Evolutionary conservation across 225 moss, liverwort and hornwort species (phyloP), one percentile per base, ranked within the genome.

Genomic region (Ulota crispa): DNA sequence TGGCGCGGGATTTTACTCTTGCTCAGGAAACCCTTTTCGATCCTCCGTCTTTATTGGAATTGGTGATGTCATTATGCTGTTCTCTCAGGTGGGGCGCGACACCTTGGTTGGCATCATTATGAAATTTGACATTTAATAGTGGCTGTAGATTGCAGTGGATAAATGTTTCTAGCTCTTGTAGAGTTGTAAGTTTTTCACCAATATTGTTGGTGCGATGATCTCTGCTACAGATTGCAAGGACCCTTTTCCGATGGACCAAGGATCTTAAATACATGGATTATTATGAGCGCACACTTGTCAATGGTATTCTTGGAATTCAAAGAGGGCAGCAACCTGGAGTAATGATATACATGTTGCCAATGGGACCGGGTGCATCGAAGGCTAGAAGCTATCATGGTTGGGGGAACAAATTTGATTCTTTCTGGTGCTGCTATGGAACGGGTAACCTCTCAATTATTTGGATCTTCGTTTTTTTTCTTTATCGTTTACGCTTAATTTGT

Each of bases 371-470:
- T 59, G 84, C 65, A 60, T 99, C 99, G 11, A 99, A 99, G 85
- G 96, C 96, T 18, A 68, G 70, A 64, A 92, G 94, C 79, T 99
- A 93, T 88, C 99, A 99, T 83, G 99, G 99, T 56, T 99, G 99
- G 99, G 99, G 99, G 5, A 92, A 84, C 77, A 94, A 88, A 63
- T 96, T 93, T 66, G 75, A 93, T 75, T 92, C 99, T 16, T 96
- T 99, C 74, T 99, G 99, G 99, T 99, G 99, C 87, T 99, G 99
- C 85, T 99, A 99, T 64, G 99, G 99, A 91, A 88, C 92, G 63
- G 93, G 98, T 98, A 89, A 55, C 13, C 66, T 81, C 75, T 66
- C 36, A 24, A 54, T 4, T 27, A 37, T 59, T 21, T 47, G 12
- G 8, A 32, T 53, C 54, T 39, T 62, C 1, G 36, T 32, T 82